A percentile compares a stretch with the other conserved stretches of the same genome.
phyloP scores from a whole-genome alignment of 2,329 filamentous ascomycete species.

The Colletotrichum higginsianum region DNA sequence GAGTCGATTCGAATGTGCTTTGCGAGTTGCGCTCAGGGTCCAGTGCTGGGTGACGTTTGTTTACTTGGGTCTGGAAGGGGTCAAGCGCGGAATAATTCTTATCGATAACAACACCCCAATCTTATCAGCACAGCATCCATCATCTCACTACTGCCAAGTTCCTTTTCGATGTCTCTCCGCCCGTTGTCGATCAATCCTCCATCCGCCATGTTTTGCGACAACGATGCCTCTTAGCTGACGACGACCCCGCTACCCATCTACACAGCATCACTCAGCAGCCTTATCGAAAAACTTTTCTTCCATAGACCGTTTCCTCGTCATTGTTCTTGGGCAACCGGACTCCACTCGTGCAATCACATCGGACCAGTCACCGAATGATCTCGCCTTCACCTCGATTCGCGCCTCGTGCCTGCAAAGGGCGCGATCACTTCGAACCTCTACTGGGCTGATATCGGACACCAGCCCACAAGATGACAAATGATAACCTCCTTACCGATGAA shows the following conservation, averaged over 20 bases:
- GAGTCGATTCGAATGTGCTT: background rate
- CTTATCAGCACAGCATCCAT: constrained; percentile 6
- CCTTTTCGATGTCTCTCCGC: constrained; percentile 6
- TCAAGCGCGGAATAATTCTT: constrained; percentile 32
- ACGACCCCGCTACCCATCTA: constrained; percentile 18
- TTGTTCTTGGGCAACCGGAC: background rate
- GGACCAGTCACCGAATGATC: constrained; percentile 4
- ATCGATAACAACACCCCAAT: background rate
- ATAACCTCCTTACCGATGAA: constrained; percentile 77
- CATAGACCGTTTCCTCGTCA: background rate
- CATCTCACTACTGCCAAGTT: constrained; percentile 21
- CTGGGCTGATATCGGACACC: background rate
- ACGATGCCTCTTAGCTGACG: background rate
- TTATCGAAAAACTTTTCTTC: background rate
- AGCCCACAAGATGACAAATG: constrained; percentile 55
- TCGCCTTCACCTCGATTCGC: background rate
- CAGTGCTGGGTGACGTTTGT: constrained; percentile 48
- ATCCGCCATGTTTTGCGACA: constrained; percentile 31
- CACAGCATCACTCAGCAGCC: background rate
- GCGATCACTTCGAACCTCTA: background rate
- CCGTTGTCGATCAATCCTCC: constrained; percentile 22
- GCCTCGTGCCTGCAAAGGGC: constrained; percentile 7
- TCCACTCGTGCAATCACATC: background rate
- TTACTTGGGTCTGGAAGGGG: constrained; percentile 56
- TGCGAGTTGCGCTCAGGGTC: background rate